phyloP scores from a whole-genome alignment of 495 filamentous ascomycete genomes.

The Aspergillus biplanus region DNA sequence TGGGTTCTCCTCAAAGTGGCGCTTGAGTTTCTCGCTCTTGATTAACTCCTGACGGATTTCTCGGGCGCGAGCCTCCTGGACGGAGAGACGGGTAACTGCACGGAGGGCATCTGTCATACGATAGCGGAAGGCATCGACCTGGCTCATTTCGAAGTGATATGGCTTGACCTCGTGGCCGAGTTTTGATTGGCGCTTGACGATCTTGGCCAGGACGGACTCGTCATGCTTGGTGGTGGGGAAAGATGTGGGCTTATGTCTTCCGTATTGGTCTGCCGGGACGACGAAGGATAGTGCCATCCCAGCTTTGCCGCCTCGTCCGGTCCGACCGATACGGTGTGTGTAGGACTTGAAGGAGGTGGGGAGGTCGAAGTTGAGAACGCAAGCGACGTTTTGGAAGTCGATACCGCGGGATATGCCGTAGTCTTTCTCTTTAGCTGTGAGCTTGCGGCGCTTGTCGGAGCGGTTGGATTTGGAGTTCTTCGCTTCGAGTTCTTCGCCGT shows the following conservation, averaged over 20 bases:
- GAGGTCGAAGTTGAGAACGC: slow-evolving; percentile 96
- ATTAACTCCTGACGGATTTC: slow-evolving; percentile 89
- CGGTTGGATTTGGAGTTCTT: slow-evolving; percentile 29
- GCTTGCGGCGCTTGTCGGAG: slow-evolving; percentile 64
- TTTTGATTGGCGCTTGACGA: slow-evolving; percentile 71
- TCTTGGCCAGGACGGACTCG: slow-evolving; percentile 76
- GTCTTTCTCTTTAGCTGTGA: slow-evolving; percentile 70
- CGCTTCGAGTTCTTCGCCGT: slow-evolving; percentile 35
- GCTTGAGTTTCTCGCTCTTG: slow-evolving; percentile 88
- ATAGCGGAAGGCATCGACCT: slow-evolving; percentile 91
- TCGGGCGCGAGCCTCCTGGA: slow-evolving; percentile 85
- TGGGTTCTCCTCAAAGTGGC: slow-evolving; percentile 97
- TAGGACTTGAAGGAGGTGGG: slow-evolving; percentile 89
- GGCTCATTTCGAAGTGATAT: slow-evolving; percentile 92
- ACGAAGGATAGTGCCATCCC: slow-evolving; percentile 97
- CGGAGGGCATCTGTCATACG: slow-evolving; percentile 88
- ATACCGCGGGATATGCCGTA: slow-evolving; percentile 92
- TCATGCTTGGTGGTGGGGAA: slow-evolving; percentile 74
- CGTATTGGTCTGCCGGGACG: slow-evolving; percentile 75
- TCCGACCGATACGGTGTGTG: slow-evolving; percentile 92
- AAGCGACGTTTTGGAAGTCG: slow-evolving; percentile 94
- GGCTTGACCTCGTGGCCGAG: slow-evolving; percentile 78
- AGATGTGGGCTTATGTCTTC: slow-evolving; percentile 87
- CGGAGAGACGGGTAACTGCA: slow-evolving; percentile 77
- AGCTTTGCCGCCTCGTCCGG: slow-evolving; percentile 83